Percentiles rank a stretch among this genome's conserved stretches.
Evolutionary conservation across 352 stramenopile species (phyloP).

Genomic region (Phytophthora melonis): DNA sequence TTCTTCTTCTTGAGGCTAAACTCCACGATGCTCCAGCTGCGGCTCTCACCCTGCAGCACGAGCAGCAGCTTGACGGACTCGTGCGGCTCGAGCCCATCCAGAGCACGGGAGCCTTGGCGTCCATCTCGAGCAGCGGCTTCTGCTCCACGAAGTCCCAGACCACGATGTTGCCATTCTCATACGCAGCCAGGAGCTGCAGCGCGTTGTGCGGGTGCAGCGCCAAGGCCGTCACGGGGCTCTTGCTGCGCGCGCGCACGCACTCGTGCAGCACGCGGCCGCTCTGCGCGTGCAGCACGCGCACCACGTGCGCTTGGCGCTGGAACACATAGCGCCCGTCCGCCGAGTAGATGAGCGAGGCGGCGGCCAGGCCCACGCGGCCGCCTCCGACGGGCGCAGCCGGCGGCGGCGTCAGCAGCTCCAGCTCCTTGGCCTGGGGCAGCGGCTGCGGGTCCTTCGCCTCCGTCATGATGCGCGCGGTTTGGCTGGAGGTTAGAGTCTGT

Average conservation of each 20-base stretch:
- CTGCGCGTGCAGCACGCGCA: conserved; percentile 75
- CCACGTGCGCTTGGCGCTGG: conserved; percentile 77
- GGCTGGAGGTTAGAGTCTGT: background rate
- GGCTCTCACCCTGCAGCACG: conserved; percentile 43
- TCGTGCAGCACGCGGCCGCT: conserved; percentile 83
- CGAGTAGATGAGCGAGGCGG: conserved; percentile 65
- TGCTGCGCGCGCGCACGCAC: conserved; percentile 48
- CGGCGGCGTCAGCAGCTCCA: conserved; percentile 49
- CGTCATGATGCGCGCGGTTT: conserved; percentile 15
- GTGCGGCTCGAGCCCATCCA: conserved; percentile 77
- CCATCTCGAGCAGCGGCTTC: conserved; percentile 65
- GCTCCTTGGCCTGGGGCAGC: conserved; percentile 6
- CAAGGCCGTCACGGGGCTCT: conserved; percentile 54
- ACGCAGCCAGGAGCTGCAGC: conserved; percentile 73
- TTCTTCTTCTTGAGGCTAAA: conserved; percentile 83
- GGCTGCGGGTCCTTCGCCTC: conserved; percentile 18
- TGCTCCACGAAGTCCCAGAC: conserved; percentile 85
- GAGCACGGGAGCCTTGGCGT: conserved; percentile 54
- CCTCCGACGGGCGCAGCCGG: background rate
- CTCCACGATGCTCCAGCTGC: conserved; percentile 63
- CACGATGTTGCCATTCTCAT: conserved; percentile 70
- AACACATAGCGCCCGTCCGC: conserved; percentile 79
- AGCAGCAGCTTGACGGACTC: conserved; percentile 70
- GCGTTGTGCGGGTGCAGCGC: conserved; percentile 78
- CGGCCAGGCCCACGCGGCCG: conserved; percentile 7